These are phyloP conservation scores for Lagenidium giganteum DNA, from an alignment of 352 stramenopile genomes.

Conservation along the genomic window DNA sequence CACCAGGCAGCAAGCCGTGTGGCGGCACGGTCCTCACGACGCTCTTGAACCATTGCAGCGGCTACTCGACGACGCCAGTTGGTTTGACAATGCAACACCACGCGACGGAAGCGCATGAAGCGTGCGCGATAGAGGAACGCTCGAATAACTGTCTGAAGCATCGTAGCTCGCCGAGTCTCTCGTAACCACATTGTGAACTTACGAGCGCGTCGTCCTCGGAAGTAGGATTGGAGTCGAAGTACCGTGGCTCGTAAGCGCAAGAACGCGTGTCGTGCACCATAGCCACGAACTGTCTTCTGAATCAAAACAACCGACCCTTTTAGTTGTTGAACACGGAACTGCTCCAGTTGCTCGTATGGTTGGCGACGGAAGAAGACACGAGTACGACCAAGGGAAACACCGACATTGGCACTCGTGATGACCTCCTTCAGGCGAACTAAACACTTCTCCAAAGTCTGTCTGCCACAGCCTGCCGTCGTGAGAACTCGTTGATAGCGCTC, in stretches of 20 bases:
- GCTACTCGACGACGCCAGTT: conserved; percentile 38
- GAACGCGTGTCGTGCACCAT: conserved; percentile 33
- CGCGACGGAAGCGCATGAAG: conserved; percentile 26
- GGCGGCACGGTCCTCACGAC: conserved; percentile 42
- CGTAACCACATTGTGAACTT: conserved; percentile 37
- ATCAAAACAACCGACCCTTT: conserved; percentile 31
- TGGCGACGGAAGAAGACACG: conserved; percentile 95
- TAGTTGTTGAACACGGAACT: conserved; percentile 28
- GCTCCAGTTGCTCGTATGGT: conserved; percentile 91
- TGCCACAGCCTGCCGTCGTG: conserved; percentile 10
- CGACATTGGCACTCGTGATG: conserved; percentile 3
- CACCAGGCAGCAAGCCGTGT: conserved; percentile 31
- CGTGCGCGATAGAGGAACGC: conserved; percentile 23
- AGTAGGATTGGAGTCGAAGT: conserved; percentile 36
- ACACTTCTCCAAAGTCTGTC: conserved; percentile 3
- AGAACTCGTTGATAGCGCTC: conserved; percentile 58
- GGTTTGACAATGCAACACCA: conserved; percentile 43
- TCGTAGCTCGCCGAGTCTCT: conserved; percentile 19
- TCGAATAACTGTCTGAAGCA: conserved; percentile 43
- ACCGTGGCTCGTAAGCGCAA: conserved; percentile 22
- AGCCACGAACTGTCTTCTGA: conserved; percentile 50
- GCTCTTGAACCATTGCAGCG: conserved; percentile 21
- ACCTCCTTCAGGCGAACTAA: conserved; percentile 6
- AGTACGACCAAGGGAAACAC: conserved; percentile 83
- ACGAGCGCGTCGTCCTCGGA: conserved; percentile 30